Percentiles rank a stretch among this genome's conserved stretches.
phyloP scores from a whole-genome alignment of 441 rosid species.

The Manihot esculenta region DNA sequence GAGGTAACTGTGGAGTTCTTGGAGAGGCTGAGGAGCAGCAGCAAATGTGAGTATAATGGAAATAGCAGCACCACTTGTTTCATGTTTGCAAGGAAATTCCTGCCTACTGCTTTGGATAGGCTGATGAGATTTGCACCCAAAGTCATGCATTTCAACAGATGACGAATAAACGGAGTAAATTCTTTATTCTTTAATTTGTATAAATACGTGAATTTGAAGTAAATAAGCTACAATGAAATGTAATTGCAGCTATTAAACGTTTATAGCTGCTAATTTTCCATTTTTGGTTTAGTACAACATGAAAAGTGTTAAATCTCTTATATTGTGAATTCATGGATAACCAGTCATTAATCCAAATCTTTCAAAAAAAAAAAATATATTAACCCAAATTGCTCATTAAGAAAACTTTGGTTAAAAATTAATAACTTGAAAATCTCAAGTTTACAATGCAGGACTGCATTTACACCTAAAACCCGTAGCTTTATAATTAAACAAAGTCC shows the following conservation, averaged over 20 bases:
- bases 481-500: conserved; percentile 5
- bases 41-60: conserved; percentile 56
- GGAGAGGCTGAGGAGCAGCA: conserved; percentile 54
- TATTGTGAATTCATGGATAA: no score
- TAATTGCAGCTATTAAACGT: not conserved
- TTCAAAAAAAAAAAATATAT: no score
- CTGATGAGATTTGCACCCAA: conserved; percentile 58
- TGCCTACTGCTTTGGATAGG: conserved; percentile 58
- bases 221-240: no score
- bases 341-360: no score
- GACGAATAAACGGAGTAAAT: not conserved
- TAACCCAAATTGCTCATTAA: not conserved
- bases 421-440: not conserved
- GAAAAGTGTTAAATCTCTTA: not conserved
- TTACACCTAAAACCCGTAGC: not conserved
- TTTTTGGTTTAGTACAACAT: not conserved
- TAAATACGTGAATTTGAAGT: no score
- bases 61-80: conserved; percentile 48
- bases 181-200: conserved; percentile 10
- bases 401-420: not conserved
- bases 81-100: conserved; percentile 88
- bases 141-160: conserved; percentile 44
- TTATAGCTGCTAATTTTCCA: not conserved
- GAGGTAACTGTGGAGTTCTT: conserved; percentile 60
- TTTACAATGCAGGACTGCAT: conserved; percentile 2